Conservation (phyloP, 371 early-diverging fungal species). For the Coemansia sp. region DNA sequence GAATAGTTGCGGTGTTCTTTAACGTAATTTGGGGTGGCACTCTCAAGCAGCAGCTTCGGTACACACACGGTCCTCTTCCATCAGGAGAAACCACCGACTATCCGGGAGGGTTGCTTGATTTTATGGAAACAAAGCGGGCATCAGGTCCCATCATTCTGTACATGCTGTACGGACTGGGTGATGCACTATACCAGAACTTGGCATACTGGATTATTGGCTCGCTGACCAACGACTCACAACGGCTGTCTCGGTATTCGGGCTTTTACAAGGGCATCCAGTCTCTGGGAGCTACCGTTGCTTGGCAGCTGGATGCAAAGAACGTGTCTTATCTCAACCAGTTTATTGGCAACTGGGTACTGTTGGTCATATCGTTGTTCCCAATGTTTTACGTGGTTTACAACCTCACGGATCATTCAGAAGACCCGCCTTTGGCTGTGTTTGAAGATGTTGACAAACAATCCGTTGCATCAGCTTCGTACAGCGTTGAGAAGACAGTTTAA, state of each 20-base stretch:
- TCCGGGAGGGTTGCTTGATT: constrained; percentile 47
- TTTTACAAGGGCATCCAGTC: constrained; percentile 80
- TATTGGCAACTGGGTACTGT: constrained; percentile 36
- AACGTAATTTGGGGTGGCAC: constrained; percentile 66
- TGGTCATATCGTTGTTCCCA: constrained; percentile 32
- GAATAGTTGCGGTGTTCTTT: constrained; percentile 54
- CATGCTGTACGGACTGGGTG: constrained; percentile 61
- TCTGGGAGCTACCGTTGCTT: constrained; percentile 61
- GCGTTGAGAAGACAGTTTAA: too few relatives aligned
- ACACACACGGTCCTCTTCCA: constrained; percentile 29
- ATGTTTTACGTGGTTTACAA: neutral
- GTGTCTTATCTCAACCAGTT: constrained; percentile 25
- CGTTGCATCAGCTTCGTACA: too few relatives aligned
- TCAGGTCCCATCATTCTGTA: constrained; percentile 64
- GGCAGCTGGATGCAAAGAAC: constrained; percentile 39
- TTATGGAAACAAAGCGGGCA: constrained; percentile 53
- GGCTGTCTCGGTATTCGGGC: constrained; percentile 68
- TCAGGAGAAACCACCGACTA: constrained; percentile 40
- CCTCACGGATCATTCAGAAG: constrained; percentile 3
- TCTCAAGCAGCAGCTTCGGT: constrained; percentile 60
- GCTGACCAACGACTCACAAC: constrained; percentile 63
- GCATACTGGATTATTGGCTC: constrained; percentile 70
- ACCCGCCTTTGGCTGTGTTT: neutral
- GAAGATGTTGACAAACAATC: too few relatives aligned
- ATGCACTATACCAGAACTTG: constrained; percentile 68